Evolutionary conservation across 225 moss, liverwort and hornwort genomes (phyloP), one percentile per base, ranked within the genome.

Genomic region (Physcomitrellopsis africana): DNA sequence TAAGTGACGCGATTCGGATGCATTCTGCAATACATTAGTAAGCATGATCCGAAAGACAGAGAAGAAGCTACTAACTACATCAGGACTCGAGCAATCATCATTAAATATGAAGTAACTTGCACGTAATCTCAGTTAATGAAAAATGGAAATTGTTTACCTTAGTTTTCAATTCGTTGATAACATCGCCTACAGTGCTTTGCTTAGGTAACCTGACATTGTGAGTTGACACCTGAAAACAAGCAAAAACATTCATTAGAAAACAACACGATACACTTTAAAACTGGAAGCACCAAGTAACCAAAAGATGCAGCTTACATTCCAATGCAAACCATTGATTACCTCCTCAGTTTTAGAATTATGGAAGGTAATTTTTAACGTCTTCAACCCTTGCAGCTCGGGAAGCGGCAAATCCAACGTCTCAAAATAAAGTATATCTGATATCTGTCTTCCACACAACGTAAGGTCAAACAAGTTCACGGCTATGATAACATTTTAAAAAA

Each of bases 301-400:
- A 29, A 59, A 16, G 17, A 55, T 41, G 15, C 7, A 41, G 16
- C 11, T 8, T 7, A 67, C 32, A 15, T 10, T 49, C 3, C 16
- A 16, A 57, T 59, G 16, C 24, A 24, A 52, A 26, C 16, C 23
- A 22, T 54, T 64, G 46, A 11, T 45, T 82, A 93, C 92, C 92
- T 93, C 90, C 78, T 93, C 92, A 1, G 92, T 93, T 73, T 86
- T 93, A 1, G 79, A 73, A 66, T 90, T 93, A 59, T 93, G 92
- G 51, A 86, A 93, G 22, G 92, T 85, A 52, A 93, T 87, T 73
- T 90, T 93, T 71, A 93, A 44, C 19, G 90, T 90, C 69, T 93
- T 90, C 68, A 93, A 75, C 0, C 92, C 92, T 78, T 93, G 90
- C 48, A 93, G 75, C 88, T 93, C 92, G 57, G 92, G 92, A 68